Evolutionary conservation across 2,329 filamentous ascomycete genomes (phyloP).

Genomic region (Colletotrichum abscissum): DNA sequence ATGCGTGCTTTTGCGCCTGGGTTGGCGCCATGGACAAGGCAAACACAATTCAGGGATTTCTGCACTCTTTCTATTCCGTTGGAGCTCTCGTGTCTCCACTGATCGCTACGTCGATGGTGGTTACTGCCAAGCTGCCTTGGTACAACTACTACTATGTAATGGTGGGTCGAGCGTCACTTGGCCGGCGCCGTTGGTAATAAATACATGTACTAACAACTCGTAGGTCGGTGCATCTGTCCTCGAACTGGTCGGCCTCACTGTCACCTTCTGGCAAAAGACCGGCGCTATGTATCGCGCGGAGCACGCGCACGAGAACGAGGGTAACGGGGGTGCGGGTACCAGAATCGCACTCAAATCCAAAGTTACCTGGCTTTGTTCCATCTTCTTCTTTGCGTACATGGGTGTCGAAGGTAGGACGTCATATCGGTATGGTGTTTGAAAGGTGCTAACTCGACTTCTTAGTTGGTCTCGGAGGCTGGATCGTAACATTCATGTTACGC

Average conservation of each 20-base stretch:
- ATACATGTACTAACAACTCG: not conserved
- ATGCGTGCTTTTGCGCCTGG: slow-evolving; percentile 62
- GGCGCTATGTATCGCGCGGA: slow-evolving; percentile 63
- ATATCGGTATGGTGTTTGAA: no score
- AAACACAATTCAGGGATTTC: slow-evolving; percentile 73
- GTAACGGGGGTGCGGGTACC: slow-evolving; percentile 45
- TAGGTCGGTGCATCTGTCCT: slow-evolving; percentile 59
- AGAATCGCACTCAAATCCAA: slow-evolving; percentile 54
- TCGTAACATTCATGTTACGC: slow-evolving; percentile 82
- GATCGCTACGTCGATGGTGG: slow-evolving; percentile 75
- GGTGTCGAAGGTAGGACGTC: slow-evolving; percentile 69
- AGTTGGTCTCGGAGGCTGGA: slow-evolving; percentile 80
- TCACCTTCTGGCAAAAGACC: slow-evolving; percentile 70
- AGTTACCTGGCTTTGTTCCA: slow-evolving; percentile 73
- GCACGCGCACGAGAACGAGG: slow-evolving; percentile 42
- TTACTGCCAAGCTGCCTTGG: slow-evolving; percentile 69
- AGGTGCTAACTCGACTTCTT: slow-evolving; percentile 17
- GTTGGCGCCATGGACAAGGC: slow-evolving; percentile 74
- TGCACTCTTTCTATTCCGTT: slow-evolving; percentile 74
- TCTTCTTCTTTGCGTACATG: slow-evolving; percentile 80
- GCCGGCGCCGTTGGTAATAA: no score
- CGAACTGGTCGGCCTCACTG: slow-evolving; percentile 63
- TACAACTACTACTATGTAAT: slow-evolving; percentile 79
- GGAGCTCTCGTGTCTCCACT: slow-evolving; percentile 73
- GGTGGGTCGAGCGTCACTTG: slow-evolving; percentile 55